phyloP scores from a whole-genome alignment of 805 yeast genomes.

The Yarrowia porcina region DNA sequence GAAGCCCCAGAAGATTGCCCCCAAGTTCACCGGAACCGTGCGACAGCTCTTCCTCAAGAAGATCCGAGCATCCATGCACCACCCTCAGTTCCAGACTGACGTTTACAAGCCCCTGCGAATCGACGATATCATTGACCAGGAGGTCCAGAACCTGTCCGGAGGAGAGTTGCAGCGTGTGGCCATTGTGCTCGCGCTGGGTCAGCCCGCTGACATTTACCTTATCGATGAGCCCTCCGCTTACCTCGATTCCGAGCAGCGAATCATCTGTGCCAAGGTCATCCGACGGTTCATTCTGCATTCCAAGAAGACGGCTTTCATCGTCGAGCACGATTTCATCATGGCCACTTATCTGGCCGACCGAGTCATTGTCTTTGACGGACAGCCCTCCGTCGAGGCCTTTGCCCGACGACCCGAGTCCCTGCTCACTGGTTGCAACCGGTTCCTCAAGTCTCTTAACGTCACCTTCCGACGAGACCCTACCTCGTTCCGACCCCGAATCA shows the following conservation, averaged over 20 bases:
- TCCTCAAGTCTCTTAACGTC: slow-evolving; percentile 94
- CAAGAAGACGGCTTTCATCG: slow-evolving; percentile 97
- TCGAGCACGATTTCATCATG: slow-evolving; percentile 99
- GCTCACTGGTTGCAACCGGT: slow-evolving; percentile 94
- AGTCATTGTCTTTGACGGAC: slow-evolving; percentile 97
- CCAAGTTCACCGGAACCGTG: slow-evolving; percentile 97
- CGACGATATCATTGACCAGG: slow-evolving; percentile 94
- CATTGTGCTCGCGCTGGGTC: slow-evolving; percentile 89
- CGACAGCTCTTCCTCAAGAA: slow-evolving; percentile 96
- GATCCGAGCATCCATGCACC: slow-evolving; percentile 88
- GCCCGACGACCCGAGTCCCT: slow-evolving; percentile 91
- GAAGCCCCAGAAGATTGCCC: slow-evolving; percentile 99
- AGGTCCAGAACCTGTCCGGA: slow-evolving; percentile 95
- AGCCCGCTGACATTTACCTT: slow-evolving; percentile 90
- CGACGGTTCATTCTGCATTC: slow-evolving; percentile 94
- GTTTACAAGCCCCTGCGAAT: slow-evolving; percentile 93
- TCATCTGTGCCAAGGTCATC: slow-evolving; percentile 96
- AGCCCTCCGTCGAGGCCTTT: slow-evolving; percentile 77
- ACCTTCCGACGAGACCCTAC: slow-evolving; percentile 99
- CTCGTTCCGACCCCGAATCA: slow-evolving; percentile 97
- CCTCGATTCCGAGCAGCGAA: slow-evolving; percentile 99
- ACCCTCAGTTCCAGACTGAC: slow-evolving; percentile 97
- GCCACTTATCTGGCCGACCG: slow-evolving; percentile 98
- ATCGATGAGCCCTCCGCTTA: slow-evolving; percentile 99
- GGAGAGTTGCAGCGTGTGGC: slow-evolving; percentile 99